Base-by-base conservation (phyloP, 23 red algal genomes). In the Gracilaria caudata region DNA sequence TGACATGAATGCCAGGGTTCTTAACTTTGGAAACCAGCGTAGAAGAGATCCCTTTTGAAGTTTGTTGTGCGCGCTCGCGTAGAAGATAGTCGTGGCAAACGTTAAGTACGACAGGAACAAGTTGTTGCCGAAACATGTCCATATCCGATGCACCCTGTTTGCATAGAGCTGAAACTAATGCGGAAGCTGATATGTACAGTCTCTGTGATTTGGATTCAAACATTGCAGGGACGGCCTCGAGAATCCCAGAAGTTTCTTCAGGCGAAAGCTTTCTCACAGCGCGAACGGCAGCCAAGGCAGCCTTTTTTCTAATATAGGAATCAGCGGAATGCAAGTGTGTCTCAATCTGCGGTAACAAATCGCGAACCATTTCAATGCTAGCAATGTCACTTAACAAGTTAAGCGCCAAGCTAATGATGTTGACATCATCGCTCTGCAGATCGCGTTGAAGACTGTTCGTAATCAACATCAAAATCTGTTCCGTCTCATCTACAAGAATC, bases 281-380 rank as follows among this genome's bases (percentile, higher is more conserved):
- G 21, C 97, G 86, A n/a, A 92, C 89, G 51, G 93, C 83, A 29
- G 92, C 90, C 24, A 99, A 87, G 20, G 83, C 78, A 35, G 97
- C 97, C 82, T 99, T 99, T 40, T 99, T 99, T 37, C 88, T 54
- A 28, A 99, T 74, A 56, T 90, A 94, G 0, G 93, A 82, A 30
- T 86, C 85, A 7, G 53, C 30, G 39, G 93, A 80, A 51, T 83
- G 66, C 26, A 98, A 58, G 68, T 89, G 93, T 11, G 51, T 59
- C 21, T 94, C 95, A 41, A 99, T 85, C 35, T 96, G 90, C n/a
- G 93, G 93, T n/a, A 84, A 57, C 44, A 99, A 75, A 76, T 99
- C 97, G 39, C 91, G 93, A 44, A 88, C 78, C 86, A 99, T 93
- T 30, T 99, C 97, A 9, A 88, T 60, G 23, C 93, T 93, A 1